Base-by-base conservation (phyloP, 495 filamentous ascomycete species). In the Penicillium salamii region DNA sequence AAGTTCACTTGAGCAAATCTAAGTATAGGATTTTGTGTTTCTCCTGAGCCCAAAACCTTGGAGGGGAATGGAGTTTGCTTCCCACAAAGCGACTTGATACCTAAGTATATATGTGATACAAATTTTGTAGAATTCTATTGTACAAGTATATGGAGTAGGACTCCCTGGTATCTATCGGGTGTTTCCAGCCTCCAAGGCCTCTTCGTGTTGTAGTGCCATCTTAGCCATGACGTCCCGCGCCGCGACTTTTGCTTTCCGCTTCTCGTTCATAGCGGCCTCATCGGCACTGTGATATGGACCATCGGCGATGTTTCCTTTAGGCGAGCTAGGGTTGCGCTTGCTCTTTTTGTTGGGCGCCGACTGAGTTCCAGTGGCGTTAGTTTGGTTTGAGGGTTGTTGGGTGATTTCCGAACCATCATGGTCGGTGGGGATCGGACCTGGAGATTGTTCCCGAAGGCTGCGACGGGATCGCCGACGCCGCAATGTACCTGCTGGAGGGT, bases 181-280 rank as follows among this genome's bases (percentile, higher is more conserved):
- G 14, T 63, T 55, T 4, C 65, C 65, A 1, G 60, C 68, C 41
- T 68, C 69, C 69, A 73, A 74, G n/a, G 63, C 65, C 45, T 75
- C 71, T 49, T 76, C 73, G 5, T 69, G 69, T 52, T 74, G 63
- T 65, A 76, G 70, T 21, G 69, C 71, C 33, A 67, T 46, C 29
- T 61, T 64, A 20, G 58, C 69, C 63, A 74, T 59, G 19, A 50
- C 51, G 50, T 76, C 70, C 42, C 70, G 60, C 46, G 61, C 61
- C 40, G 67, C 64, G 36, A 69, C 54, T 52, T 63, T 69, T 18
- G 69, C 65, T 41, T 67, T 72, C 31, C 66, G 71, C 47, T 64
- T 64, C 38, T 69, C 66, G n/a, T 50, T 36, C 49, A 52, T 42
- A 17, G 21, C 40, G 3, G 24, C 33, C 3, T 55, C 45, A 18